These are phyloP conservation scores for Exutisphaerella laricina DNA, from an alignment of 2,329 filamentous ascomycete genomes.

Conservation along the genomic window DNA sequence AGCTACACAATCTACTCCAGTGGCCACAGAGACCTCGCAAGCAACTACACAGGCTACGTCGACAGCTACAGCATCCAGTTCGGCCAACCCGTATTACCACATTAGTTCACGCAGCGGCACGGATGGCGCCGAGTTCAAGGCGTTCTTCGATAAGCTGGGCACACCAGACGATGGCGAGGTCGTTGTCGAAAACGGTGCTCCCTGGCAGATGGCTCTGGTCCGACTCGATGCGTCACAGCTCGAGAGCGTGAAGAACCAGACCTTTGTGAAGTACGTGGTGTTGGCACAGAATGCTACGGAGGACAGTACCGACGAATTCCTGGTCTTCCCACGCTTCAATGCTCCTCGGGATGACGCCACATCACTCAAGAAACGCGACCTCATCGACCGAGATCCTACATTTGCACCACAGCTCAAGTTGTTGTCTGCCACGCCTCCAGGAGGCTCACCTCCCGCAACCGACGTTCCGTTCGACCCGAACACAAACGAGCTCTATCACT, in stretches of 20 bases:
- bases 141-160: background rate
- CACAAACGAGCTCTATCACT: too few relatives aligned
- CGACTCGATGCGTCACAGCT: background rate
- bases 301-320: background rate
- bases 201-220: background rate
- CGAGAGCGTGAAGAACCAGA: background rate
- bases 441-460: too few relatives aligned
- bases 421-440: too few relatives aligned
- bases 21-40: too few relatives aligned
- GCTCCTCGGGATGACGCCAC: too few relatives aligned
- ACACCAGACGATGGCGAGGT: background rate
- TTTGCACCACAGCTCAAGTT: too few relatives aligned
- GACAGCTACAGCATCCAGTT: background rate
- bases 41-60: too few relatives aligned
- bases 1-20: too few relatives aligned
- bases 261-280: background rate
- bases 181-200: background rate
- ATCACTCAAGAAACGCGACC: too few relatives aligned
- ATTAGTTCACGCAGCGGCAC: background rate
- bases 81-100: background rate
- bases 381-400: too few relatives aligned
- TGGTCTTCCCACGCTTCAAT: too few relatives aligned
- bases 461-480: too few relatives aligned
- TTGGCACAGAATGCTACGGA: background rate
- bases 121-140: background rate